phyloP scores from a whole-genome alignment of 768 basidiomycete genomes.

The Collybiopsis confluens region DNA sequence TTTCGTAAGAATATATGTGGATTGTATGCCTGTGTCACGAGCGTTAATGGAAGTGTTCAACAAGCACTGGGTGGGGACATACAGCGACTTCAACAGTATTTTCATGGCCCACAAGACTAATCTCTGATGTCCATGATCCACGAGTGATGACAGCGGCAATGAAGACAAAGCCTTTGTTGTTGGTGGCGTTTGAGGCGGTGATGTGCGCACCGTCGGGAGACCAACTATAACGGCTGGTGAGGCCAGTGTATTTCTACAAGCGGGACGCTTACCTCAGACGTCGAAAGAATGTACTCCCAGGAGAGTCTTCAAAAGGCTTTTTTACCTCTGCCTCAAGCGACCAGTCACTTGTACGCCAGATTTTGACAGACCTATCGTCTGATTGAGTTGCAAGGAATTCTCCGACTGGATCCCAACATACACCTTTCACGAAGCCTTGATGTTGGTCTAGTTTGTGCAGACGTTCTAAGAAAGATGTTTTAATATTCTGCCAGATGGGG shows the following conservation, averaged over 20 bases:
- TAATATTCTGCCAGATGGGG: not conserved
- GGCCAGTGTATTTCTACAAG: not conserved
- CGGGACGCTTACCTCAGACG: conserved; percentile 62
- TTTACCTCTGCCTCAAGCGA: conserved; percentile 74
- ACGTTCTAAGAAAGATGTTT: conserved; percentile 51
- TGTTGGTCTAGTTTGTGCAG: conserved; percentile 82
- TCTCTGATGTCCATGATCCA: conserved; percentile 85
- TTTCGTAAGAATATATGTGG: conserved; percentile 91
- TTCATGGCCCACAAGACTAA: conserved; percentile 94
- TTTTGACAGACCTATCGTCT: conserved; percentile 93
- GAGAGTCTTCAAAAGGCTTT: conserved; percentile 91
- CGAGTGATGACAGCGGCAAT: conserved; percentile 94
- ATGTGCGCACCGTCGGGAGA: conserved; percentile 99
- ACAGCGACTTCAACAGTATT: conserved; percentile 96
- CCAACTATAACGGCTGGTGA: conserved; percentile 63
- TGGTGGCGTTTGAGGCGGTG: conserved; percentile 95
- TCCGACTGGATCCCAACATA: conserved; percentile 98
- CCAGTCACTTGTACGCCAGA: conserved; percentile 97
- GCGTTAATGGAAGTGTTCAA: not conserved
- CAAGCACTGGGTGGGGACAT: conserved; percentile 24
- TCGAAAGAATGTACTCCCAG: conserved; percentile 92
- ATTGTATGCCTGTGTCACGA: conserved; percentile 70
- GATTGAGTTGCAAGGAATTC: conserved; percentile 97
- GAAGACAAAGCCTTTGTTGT: conserved; percentile 93
- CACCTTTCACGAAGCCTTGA: conserved; percentile 96